Conservation (phyloP, 306 rosid genomes). For the Lotus japonicus region DNA sequence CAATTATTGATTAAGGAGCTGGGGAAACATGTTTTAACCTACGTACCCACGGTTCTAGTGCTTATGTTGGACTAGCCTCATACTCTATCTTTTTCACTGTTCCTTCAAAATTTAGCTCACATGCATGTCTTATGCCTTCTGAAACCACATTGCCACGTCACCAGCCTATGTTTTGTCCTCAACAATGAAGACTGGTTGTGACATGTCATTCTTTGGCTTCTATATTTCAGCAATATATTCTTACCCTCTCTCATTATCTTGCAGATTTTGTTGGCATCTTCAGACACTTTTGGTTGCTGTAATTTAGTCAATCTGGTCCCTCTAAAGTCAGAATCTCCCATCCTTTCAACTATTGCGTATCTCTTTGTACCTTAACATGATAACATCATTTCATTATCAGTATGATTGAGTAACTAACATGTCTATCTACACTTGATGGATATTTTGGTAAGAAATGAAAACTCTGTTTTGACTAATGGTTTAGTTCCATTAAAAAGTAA, state of each 20-base stretch:
- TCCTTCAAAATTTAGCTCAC: slow-evolving; percentile 18
- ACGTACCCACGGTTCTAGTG: slow-evolving; percentile 55
- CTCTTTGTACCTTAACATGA: background rate
- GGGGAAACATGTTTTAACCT: slow-evolving; percentile 57
- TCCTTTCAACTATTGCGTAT: slow-evolving; percentile 15
- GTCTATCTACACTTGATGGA: background rate
- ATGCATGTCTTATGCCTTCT: slow-evolving; percentile 52
- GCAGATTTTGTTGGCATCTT: slow-evolving; percentile 22
- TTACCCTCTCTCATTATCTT: slow-evolving; percentile 32
- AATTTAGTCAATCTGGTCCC: slow-evolving; percentile 14
- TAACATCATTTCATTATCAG: background rate
- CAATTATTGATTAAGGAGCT: slow-evolving; percentile 61
- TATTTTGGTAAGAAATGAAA: background rate
- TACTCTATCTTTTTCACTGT: background rate
- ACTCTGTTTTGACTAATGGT: background rate
- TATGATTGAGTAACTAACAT: background rate
- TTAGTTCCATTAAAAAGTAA: background rate
- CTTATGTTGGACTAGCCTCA: slow-evolving; percentile 26
- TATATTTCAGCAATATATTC: slow-evolving; percentile 24
- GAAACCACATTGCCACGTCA: slow-evolving; percentile 45
- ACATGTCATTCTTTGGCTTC: slow-evolving; percentile 29
- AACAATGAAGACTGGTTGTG: slow-evolving; percentile 31
- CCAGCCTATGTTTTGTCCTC: slow-evolving; percentile 58
- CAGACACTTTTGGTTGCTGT: slow-evolving; percentile 21
- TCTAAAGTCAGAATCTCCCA: slow-evolving; percentile 15